Evolutionary conservation across 805 yeast genomes (phyloP), one percentile per base, ranked within the genome.

Genomic region (Soucietia sequanensis): DNA sequence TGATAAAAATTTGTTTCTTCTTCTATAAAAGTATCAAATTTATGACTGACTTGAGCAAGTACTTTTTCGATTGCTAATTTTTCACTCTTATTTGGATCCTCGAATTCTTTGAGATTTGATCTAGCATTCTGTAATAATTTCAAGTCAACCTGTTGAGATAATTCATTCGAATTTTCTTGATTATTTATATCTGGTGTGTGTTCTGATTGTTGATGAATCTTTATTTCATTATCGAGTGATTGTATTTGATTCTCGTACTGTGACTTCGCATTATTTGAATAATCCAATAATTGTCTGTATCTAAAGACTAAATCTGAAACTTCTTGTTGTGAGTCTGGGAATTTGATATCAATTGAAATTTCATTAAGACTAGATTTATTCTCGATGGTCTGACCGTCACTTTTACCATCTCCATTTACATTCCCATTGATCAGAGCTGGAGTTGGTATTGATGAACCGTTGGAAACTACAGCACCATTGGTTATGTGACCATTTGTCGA

Each of bases 51-150:
- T 31, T 53, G 40, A 24, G 42, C 48, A 32, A 67, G 49, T 3
- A 62, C 48, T 4, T 41, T 40, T 31, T 67, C 72, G 27, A 66
- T 57, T 6, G 45, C 42, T 12, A 32, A 18, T 30, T 54, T 58
- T 28, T 57, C 56, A 11, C 38, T 41, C 18, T 38, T 43, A 33
- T 52, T 46, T 5, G 58, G 47, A 33, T 61, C 67, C 4, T 36
- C 45, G 33, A 45, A 52, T 5, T 28, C 31, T 23, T 23, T 31
- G 7, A 23, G 14, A n/a, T 23, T 23, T 6, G 11, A 12, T 23
- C 13, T 12, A 29, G 22, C 31, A 8, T n/a, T 11, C 6, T 20
- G 5, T 33, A 6, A 15, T 25, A 12, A 31, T 26, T 29, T 36
- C 30, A 22, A 35, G 12, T 8, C 38, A 8, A 21, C 32, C 13